Conservation (phyloP, 129 eudicot genomes). For the Tagetes patula region DNA sequence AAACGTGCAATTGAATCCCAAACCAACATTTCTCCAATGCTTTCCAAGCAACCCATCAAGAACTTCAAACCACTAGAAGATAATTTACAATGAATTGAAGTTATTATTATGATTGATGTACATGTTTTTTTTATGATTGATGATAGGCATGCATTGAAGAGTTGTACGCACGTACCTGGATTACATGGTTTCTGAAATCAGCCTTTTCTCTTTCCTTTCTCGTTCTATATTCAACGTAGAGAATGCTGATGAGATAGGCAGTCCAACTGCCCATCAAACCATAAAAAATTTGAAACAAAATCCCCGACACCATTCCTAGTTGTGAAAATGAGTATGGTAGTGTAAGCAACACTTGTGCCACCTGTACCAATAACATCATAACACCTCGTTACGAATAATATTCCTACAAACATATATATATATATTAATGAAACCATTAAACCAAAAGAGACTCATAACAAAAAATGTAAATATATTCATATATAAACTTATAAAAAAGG, state of each 20-base stretch:
- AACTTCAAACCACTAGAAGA: conserved; percentile 93
- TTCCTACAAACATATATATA: neutral
- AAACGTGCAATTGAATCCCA: conserved; percentile 97
- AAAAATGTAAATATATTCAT: too few relatives aligned
- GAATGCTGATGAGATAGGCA: conserved; percentile 87
- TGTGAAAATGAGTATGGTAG: conserved; percentile 98
- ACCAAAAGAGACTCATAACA: too few relatives aligned
- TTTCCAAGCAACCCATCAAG: conserved; percentile 97
- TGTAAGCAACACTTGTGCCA: conserved; percentile 97
- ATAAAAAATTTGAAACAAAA: conserved; percentile 78
- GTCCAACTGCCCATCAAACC: conserved; percentile 98
- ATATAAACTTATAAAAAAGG: too few relatives aligned
- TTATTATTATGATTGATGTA: too few relatives aligned
- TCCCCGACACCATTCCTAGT: conserved; percentile 89
- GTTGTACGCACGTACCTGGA: conserved; percentile 91
- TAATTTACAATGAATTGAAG: conserved; percentile 9
- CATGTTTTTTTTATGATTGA: too few relatives aligned
- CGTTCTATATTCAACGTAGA: conserved; percentile 92
- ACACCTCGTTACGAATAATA: neutral
- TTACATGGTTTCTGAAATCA: conserved; percentile 95
- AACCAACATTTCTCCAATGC: conserved; percentile 98
- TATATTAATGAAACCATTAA: too few relatives aligned
- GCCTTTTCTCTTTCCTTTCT: conserved; percentile 94
- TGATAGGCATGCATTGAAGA: conserved; percentile 22
- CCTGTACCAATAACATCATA: conserved; percentile 42